Percentiles rank a stretch among this genome's conserved stretches.
phyloP scores from a whole-genome alignment of 1,284 basidiomycete genomes.

The Pisolithus thermaeus region DNA sequence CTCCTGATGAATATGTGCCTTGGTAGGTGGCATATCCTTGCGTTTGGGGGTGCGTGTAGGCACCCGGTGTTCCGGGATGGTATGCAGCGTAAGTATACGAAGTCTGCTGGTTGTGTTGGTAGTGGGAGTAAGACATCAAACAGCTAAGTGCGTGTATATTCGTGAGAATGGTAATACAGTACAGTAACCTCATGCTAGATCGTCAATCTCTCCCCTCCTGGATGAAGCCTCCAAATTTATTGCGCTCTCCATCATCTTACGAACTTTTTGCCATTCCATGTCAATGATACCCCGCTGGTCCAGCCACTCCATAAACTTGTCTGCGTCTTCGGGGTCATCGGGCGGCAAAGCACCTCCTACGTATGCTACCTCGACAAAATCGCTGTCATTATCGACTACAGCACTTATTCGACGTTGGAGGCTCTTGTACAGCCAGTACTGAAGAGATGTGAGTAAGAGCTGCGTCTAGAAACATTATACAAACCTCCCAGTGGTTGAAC shows the following conservation, averaged over 20 bases:
- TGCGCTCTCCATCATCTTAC: slow-evolving; percentile 68
- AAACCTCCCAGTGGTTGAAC: slow-evolving; percentile 83
- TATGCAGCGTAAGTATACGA: slow-evolving; percentile 53
- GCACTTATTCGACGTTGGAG: slow-evolving; percentile 53
- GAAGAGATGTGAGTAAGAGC: not conserved
- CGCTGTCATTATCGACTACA: slow-evolving; percentile 28
- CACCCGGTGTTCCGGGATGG: slow-evolving; percentile 33
- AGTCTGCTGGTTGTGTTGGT: slow-evolving; percentile 28
- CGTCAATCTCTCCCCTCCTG: slow-evolving; percentile 39
- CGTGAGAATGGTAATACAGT: not conserved
- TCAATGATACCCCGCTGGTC: slow-evolving; percentile 66
- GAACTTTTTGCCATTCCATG: slow-evolving; percentile 60
- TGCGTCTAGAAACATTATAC: slow-evolving; percentile 14
- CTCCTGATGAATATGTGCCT: slow-evolving; percentile 35
- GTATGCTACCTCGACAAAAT: slow-evolving; percentile 54
- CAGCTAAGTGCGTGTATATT: not conserved
- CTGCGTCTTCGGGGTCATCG: slow-evolving; percentile 60
- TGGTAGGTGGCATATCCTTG: slow-evolving; percentile 43
- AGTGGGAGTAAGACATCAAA: slow-evolving; percentile 31
- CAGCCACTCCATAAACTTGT: slow-evolving; percentile 77
- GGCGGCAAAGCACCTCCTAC: slow-evolving; percentile 51
- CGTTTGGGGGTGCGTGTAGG: slow-evolving; percentile 24
- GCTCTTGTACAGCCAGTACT: slow-evolving; percentile 56
- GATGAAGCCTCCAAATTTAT: slow-evolving; percentile 50
- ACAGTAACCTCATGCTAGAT: not conserved